These are phyloP conservation scores for Thamnidium elegans DNA, from an alignment of 192 early-diverging fungal species.

Conservation along the genomic window DNA sequence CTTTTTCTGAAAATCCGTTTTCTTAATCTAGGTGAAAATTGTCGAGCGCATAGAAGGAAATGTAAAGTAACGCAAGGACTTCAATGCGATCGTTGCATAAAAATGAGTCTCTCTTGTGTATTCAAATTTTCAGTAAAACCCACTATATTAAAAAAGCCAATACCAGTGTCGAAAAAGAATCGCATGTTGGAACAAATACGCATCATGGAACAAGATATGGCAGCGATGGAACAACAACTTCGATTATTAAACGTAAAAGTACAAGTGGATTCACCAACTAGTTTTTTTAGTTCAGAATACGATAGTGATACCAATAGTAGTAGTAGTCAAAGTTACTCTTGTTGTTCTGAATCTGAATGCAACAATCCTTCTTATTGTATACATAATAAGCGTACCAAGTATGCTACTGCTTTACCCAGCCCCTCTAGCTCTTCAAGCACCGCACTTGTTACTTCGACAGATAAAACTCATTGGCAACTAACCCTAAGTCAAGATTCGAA, in stretches of 20 bases:
- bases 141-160: constrained; percentile 10
- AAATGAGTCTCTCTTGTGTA: constrained; percentile 16
- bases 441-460: background rate
- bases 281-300: background rate
- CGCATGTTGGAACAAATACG: constrained; percentile 12
- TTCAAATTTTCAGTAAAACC: constrained; percentile 19
- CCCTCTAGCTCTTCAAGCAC: background rate
- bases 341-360: background rate
- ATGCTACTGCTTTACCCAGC: background rate
- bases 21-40: constrained; percentile 15
- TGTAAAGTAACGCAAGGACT: constrained; percentile 13
- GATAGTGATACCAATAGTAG: background rate
- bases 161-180: constrained; percentile 16
- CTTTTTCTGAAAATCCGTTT: background rate
- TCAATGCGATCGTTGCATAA: constrained; percentile 24
- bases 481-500: constrained; percentile 11
- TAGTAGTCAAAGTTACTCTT: background rate
- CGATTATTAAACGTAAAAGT: constrained; percentile 8
- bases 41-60: constrained; percentile 24
- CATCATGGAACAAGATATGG: constrained; percentile 5
- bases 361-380: background rate
- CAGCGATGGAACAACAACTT: constrained; percentile 15
- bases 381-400: background rate
- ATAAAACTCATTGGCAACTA: constrained; percentile 16
- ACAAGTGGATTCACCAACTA: background rate